Evolutionary conservation across 768 basidiomycete genomes (phyloP).

Genomic region (Xerocomellus intermedius): DNA sequence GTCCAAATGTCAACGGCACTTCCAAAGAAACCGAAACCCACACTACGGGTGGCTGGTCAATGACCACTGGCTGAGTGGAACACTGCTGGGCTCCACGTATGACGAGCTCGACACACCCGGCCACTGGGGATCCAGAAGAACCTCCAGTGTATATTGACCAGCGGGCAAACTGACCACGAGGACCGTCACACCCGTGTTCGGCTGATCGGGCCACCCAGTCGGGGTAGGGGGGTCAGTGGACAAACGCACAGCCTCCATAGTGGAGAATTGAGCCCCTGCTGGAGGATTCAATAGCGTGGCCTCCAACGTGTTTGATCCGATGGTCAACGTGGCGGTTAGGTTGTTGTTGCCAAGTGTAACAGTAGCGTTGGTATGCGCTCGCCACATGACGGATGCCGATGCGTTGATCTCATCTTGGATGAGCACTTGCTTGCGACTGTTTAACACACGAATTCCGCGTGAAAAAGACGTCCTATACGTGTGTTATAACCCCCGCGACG

Average conservation of each 20-base stretch:
- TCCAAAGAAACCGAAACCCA: background rate
- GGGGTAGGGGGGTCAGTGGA: slow-evolving; percentile 63
- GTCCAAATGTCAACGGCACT: background rate
- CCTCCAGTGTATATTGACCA: slow-evolving; percentile 75
- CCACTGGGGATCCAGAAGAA: slow-evolving; percentile 96
- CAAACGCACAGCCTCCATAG: slow-evolving; percentile 53
- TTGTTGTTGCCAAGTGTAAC: slow-evolving; percentile 50
- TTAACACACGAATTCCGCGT: slow-evolving; percentile 83
- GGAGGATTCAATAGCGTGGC: slow-evolving; percentile 69
- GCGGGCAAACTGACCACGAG: slow-evolving; percentile 64
- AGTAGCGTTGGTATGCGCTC: slow-evolving; percentile 96
- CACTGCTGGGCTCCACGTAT: slow-evolving; percentile 63
- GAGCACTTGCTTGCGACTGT: slow-evolving; percentile 82
- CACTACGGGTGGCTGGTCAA: slow-evolving; percentile 63
- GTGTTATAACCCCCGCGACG: slow-evolving; percentile 14
- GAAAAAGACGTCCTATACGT: slow-evolving; percentile 59
- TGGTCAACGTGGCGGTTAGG: slow-evolving; percentile 69
- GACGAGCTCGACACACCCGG: slow-evolving; percentile 59
- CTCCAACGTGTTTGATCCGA: slow-evolving; percentile 65
- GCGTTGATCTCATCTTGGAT: slow-evolving; percentile 88
- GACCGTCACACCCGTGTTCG: slow-evolving; percentile 78
- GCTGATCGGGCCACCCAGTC: slow-evolving; percentile 57
- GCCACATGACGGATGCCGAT: slow-evolving; percentile 69
- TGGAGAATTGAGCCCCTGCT: slow-evolving; percentile 61
- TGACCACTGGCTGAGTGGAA: slow-evolving; percentile 73